These are phyloP conservation scores for Fagus crenata DNA, from an alignment of 306 rosid genomes.

Conservation along the genomic window DNA sequence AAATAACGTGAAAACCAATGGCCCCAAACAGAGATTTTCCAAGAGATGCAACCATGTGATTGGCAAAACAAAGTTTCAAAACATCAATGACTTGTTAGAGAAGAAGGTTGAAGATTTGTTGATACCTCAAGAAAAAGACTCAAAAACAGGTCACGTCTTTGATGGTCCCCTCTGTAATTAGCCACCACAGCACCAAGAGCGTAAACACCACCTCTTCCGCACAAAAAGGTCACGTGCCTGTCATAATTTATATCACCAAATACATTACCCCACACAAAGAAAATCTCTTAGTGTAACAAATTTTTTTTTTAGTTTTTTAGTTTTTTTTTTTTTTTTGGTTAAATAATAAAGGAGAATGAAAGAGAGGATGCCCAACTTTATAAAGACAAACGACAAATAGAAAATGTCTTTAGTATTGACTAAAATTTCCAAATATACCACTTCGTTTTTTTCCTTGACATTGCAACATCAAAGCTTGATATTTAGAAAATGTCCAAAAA, in stretches of 20 bases:
- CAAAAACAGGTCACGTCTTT: constrained; percentile 57
- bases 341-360: no score
- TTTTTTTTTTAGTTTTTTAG: no score
- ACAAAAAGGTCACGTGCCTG: constrained; percentile 83
- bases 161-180: constrained; percentile 55
- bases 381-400: neutral
- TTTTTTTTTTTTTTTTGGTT: no score
- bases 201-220: constrained; percentile 79
- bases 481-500: neutral
- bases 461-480: neutral
- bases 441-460: no score
- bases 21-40: no score
- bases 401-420: neutral
- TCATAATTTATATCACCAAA: neutral
- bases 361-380: neutral
- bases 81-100: neutral
- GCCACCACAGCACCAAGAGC: constrained; percentile 85
- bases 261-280: neutral
- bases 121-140: constrained; percentile 70
- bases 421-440: no score
- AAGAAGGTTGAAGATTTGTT: neutral
- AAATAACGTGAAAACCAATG: no score
- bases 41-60: neutral
- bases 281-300: neutral
- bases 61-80: neutral